A percentile compares a stretch with the other conserved stretches of the same genome.
Evolutionary conservation across 2,329 filamentous ascomycete species (phyloP).

Genomic region (Orbilia javanica): DNA sequence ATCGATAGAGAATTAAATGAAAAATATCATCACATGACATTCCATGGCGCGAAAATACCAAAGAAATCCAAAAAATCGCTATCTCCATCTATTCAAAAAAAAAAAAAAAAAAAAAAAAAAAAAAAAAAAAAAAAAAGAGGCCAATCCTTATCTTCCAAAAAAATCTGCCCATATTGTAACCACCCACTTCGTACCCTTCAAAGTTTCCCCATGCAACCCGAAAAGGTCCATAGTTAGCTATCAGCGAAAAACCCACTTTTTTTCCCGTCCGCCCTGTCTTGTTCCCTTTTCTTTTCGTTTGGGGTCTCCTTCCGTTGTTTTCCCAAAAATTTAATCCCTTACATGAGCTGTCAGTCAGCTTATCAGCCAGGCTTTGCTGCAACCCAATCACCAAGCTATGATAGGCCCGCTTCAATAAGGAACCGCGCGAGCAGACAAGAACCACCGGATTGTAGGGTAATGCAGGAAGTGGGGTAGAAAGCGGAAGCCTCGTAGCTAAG

Average conservation of each 20-base stretch:
- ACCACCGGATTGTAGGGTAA: background rate
- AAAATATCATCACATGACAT: background rate
- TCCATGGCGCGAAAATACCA: too few species aligned
- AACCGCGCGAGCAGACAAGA: slow-evolving; percentile 16
- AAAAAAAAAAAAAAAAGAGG: background rate
- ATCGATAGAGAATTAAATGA: background rate
- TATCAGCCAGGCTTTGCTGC: slow-evolving; percentile 40
- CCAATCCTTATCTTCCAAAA: slow-evolving; percentile 16
- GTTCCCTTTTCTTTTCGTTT: slow-evolving; percentile 15
- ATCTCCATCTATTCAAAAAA: background rate
- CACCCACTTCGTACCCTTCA: background rate
- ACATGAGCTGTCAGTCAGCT: slow-evolving; percentile 30
- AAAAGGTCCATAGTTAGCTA: background rate
- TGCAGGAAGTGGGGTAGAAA: too few species aligned
- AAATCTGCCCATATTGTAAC: slow-evolving; percentile 1
- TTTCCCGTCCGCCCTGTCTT: slow-evolving; percentile 21
- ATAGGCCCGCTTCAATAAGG: slow-evolving; percentile 25
- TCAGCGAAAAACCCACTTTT: background rate
- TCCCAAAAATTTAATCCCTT: slow-evolving; percentile 19
- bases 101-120: background rate
- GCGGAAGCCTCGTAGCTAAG: too few species aligned
- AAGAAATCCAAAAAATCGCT: slow-evolving; percentile 6
- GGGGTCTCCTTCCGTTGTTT: slow-evolving; percentile 4
- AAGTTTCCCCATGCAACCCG: background rate
- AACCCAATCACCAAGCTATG: slow-evolving; percentile 47